A percentile compares a stretch with the other conserved stretches of the same genome.
Evolutionary conservation across 805 yeast species (phyloP).

Genomic region (Wickerhamiella galacta): DNA sequence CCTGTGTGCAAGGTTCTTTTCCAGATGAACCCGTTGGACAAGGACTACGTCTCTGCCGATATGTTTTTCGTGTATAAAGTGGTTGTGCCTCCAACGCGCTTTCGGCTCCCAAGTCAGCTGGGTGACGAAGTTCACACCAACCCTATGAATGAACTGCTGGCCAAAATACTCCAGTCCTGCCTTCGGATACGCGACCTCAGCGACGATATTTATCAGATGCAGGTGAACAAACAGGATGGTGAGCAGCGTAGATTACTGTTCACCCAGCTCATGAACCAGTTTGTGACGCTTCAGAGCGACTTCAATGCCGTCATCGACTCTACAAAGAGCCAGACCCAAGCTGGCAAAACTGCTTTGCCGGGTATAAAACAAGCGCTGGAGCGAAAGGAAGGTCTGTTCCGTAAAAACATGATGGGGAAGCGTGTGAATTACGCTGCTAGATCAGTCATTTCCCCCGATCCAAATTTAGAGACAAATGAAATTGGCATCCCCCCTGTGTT

Average conservation of each 20-base stretch:
- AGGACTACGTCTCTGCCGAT: conserved; percentile 41
- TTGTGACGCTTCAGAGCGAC: conserved; percentile 87
- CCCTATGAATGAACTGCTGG: conserved; percentile 73
- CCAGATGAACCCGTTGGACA: conserved; percentile 57
- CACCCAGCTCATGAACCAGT: conserved; percentile 85
- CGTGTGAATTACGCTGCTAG: conserved; percentile 98
- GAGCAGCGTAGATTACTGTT: conserved; percentile 59
- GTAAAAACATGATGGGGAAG: conserved; percentile 99
- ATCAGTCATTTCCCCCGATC: conserved; percentile 98
- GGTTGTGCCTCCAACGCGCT: conserved; percentile 92
- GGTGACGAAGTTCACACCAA: conserved; percentile 96
- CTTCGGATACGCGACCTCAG: conserved; percentile 74
- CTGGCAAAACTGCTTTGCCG: conserved; percentile 62
- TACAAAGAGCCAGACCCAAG: conserved; percentile 64
- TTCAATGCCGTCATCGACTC: conserved; percentile 89
- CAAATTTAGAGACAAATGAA: conserved; percentile 92
- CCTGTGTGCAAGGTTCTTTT: conserved; percentile 52
- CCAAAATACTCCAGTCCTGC: conserved; percentile 65
- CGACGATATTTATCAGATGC: conserved; percentile 53
- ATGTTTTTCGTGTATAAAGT: conserved; percentile 78
- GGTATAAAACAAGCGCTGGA: conserved; percentile 96
- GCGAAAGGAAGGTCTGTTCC: conserved; percentile 94
- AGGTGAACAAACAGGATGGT: conserved; percentile 41
- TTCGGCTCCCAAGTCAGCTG: conserved; percentile 87
- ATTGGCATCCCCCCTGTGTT: conserved; percentile 99